A percentile compares a stretch with the other conserved stretches of the same genome.
These are phyloP conservation scores for Fomitopsis betulina DNA, from an alignment of 1,284 basidiomycete species.

Conservation along the genomic window DNA sequence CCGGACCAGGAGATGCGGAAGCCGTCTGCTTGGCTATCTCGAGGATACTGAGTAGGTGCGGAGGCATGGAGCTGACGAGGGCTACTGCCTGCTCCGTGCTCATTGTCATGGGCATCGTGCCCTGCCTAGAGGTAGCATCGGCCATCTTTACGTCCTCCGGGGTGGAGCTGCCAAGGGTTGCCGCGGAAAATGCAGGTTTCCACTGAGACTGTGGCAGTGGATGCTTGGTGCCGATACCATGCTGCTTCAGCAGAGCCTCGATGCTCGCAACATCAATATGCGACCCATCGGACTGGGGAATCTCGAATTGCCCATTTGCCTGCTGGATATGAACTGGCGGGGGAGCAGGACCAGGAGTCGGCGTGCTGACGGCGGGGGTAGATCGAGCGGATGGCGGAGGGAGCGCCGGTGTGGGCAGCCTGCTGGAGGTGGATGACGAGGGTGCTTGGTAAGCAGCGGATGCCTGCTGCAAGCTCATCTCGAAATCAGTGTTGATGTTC, in stretches of 20 bases:
- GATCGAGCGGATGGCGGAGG: background rate
- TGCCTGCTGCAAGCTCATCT: background rate
- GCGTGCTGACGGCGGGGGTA: background rate
- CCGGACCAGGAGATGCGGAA: background rate
- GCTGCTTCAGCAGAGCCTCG: slow-evolving; percentile 1
- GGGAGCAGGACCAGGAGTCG: background rate
- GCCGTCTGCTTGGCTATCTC: background rate
- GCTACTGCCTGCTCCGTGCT: background rate
- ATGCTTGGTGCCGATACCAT: slow-evolving; percentile 3
- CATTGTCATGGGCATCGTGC: background rate
- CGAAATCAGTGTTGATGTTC: background rate
- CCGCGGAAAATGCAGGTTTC: background rate
- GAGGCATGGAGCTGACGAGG: background rate
- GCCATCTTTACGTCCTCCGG: background rate
- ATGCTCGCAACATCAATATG: slow-evolving; percentile 3
- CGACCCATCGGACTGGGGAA: background rate
- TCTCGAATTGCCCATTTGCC: background rate
- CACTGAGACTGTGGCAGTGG: background rate
- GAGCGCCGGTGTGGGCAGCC: background rate
- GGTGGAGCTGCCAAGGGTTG: background rate
- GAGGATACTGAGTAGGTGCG: background rate
- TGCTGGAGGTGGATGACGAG: background rate
- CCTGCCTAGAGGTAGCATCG: background rate
- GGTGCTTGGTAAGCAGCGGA: background rate
- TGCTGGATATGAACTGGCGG: background rate